Conservation (phyloP, 352 stramenopile genomes). For the Phytophthora sp. region DNA sequence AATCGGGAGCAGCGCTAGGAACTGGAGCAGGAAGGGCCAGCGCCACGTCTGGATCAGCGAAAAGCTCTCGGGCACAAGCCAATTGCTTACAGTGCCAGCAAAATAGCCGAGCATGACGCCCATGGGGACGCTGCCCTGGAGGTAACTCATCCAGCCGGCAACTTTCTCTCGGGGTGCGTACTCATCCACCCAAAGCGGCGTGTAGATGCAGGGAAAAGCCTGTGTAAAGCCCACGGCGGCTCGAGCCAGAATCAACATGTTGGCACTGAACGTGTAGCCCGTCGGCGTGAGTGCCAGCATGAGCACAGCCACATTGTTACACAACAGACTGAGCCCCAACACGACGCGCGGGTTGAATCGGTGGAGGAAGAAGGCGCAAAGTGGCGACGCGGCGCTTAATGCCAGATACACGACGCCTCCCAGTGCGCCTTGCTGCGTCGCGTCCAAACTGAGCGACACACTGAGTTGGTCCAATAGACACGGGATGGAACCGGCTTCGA, state of each 20-base stretch:
- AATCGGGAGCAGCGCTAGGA: constrained; percentile 72
- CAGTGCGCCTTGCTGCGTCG: constrained; percentile 77
- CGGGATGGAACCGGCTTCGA: constrained; percentile 82
- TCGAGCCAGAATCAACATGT: constrained; percentile 74
- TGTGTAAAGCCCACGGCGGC: constrained; percentile 84
- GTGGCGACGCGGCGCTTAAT: constrained; percentile 72
- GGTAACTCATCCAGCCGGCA: constrained; percentile 85
- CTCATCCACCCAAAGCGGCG: constrained; percentile 85
- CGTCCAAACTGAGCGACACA: constrained; percentile 69
- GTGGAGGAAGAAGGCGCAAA: constrained; percentile 80
- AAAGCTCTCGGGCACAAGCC: constrained; percentile 74
- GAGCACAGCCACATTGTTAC: constrained; percentile 79
- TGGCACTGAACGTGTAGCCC: constrained; percentile 66
- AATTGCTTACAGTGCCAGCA: constrained; percentile 80
- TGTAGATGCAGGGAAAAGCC: constrained; percentile 85
- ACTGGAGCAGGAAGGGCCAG: constrained; percentile 88
- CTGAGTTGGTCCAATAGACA: constrained; percentile 83
- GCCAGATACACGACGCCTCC: constrained; percentile 83
- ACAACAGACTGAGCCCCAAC: constrained; percentile 70
- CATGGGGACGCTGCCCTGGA: constrained; percentile 84
- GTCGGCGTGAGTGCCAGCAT: constrained; percentile 78
- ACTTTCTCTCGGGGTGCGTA: constrained; percentile 81
- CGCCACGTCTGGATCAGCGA: constrained; percentile 76
- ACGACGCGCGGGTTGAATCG: constrained; percentile 71
- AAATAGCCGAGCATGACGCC: constrained; percentile 90